Percentiles rank a stretch among this genome's conserved stretches.
Conservation (phyloP, 768 basidiomycete genomes). For the Calocybe gangraenosa region DNA sequence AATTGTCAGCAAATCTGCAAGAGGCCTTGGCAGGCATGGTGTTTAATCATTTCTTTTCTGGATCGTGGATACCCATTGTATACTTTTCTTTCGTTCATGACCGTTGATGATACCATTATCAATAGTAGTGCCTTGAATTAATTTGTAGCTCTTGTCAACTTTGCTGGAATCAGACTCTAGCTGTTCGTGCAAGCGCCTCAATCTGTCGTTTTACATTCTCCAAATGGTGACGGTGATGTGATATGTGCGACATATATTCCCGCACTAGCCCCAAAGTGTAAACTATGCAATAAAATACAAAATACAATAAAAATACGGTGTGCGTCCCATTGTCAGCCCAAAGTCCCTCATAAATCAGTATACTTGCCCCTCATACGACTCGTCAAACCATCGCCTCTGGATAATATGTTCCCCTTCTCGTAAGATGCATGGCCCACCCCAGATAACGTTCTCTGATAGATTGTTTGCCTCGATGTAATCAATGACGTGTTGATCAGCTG, state of each 20-base stretch:
- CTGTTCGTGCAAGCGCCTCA: too few relatives aligned
- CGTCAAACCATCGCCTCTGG: constrained; percentile 16
- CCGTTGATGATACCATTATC: background rate
- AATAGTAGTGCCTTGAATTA: background rate
- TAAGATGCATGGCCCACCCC: constrained; percentile 19
- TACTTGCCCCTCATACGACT: constrained; percentile 9
- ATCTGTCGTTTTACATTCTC: too few relatives aligned
- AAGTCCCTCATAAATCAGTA: constrained; percentile 1
- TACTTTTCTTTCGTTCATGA: background rate
- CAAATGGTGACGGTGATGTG: too few relatives aligned
- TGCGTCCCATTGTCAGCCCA: background rate
- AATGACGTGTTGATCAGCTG: constrained; percentile 11
- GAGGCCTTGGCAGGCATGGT: constrained; percentile 41
- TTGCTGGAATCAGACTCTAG: too few relatives aligned
- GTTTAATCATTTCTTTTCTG: background rate
- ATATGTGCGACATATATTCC: background rate
- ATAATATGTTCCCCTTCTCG: constrained; percentile 16
- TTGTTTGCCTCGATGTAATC: constrained; percentile 15
- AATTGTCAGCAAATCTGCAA: constrained; percentile 43
- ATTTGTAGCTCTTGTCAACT: too few relatives aligned
- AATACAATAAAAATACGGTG: constrained; percentile 5
- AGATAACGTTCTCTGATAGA: constrained; percentile 14
- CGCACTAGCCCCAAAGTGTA: background rate
- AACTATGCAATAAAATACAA: constrained; percentile 1
- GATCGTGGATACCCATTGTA: background rate